Evolutionary conservation across 495 filamentous ascomycete species (phyloP), one percentile per base, ranked within the genome.

Genomic region (Extremus antarcticus): DNA sequence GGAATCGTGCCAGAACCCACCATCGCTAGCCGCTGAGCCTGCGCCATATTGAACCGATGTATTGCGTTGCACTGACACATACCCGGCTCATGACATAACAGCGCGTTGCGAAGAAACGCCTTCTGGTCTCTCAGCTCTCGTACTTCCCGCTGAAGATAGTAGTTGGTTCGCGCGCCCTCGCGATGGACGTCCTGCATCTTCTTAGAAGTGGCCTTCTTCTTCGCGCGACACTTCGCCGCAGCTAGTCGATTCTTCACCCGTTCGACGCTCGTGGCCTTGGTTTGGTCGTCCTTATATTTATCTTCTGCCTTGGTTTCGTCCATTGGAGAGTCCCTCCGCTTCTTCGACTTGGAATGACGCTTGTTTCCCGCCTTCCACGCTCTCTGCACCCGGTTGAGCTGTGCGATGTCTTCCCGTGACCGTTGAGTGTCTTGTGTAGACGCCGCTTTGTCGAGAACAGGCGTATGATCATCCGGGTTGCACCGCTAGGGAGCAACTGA

Each of bases 181-280:
- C 62, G 60, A 45, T 62, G 57, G 24, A 62, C 25, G n/a, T 56
- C 46, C 48, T 66, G 57, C 21, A 68, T 54, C 19, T 59, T 57
- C 2, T 62, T 55, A 20, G 59, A 65, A 50, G 63, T 69, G 46
- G 83, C 79, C 65, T 91, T 94, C 70, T 92, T 91, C 75, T 90
- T 91, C 65, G 85, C 81, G 1, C 89, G 80, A n/a, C n/a, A n/a
- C n/a, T n/a, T n/a, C n/a, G n/a, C n/a, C n/a, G n/a, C n/a, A n/a
- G 89, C 89, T 3, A 90, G 65, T 3, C 89, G 80, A 62, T 95
- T 95, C 22, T 86, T 80, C 63, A 91, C 86, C 24, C 92, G 75
- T 20, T 45, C 29, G 3, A 41, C 17, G 21, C 32, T 19, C 46
- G 24, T 4, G 23, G 38, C 24, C 53, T 56, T 60, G 39, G 9